phyloP scores from a whole-genome alignment of 1,139 yeast species.

The Kluyveromyces sp. region DNA sequence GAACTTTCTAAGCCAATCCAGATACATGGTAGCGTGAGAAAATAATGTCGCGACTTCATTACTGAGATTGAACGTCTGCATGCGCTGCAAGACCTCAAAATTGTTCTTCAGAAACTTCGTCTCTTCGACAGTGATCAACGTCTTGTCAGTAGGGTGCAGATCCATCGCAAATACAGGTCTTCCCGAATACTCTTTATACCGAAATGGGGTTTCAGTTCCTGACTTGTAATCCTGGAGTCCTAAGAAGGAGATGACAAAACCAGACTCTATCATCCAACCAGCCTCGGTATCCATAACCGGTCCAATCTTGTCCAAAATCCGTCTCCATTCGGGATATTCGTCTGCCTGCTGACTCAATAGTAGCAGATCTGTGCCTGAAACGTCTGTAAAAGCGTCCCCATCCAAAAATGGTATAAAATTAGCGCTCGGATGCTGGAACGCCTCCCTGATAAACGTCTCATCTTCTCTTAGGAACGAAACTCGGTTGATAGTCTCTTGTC shows the following conservation, averaged over 20 bases:
- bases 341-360: not conserved
- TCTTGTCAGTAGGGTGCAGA: not conserved
- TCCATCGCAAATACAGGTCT: slow-evolving; percentile 38
- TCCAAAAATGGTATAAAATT: slow-evolving; percentile 46
- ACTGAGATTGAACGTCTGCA: slow-evolving; percentile 26
- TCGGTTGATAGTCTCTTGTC: slow-evolving; percentile 45
- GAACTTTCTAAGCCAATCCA: slow-evolving; percentile 78
- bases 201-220: slow-evolving; percentile 11
- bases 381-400: slow-evolving; percentile 5
- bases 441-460: slow-evolving; percentile 46
- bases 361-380: not conserved
- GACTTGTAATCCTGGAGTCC: not conserved
- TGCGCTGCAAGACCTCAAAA: not conserved
- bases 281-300: slow-evolving; percentile 2
- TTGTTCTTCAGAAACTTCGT: not conserved
- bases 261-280: slow-evolving; percentile 3
- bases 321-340: not conserved
- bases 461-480: slow-evolving; percentile 75
- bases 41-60: slow-evolving; percentile 4
- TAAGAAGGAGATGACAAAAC: slow-evolving; percentile 2
- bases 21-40: slow-evolving; percentile 76
- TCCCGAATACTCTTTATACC: slow-evolving; percentile 48
- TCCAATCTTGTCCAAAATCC: not conserved
- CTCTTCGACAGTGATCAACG: slow-evolving; percentile 1
- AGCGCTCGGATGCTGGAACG: slow-evolving; percentile 48